These are phyloP conservation scores for Chlamydomonas asymmetrica DNA, from an alignment of 139 green algal genomes.

Conservation along the genomic window DNA sequence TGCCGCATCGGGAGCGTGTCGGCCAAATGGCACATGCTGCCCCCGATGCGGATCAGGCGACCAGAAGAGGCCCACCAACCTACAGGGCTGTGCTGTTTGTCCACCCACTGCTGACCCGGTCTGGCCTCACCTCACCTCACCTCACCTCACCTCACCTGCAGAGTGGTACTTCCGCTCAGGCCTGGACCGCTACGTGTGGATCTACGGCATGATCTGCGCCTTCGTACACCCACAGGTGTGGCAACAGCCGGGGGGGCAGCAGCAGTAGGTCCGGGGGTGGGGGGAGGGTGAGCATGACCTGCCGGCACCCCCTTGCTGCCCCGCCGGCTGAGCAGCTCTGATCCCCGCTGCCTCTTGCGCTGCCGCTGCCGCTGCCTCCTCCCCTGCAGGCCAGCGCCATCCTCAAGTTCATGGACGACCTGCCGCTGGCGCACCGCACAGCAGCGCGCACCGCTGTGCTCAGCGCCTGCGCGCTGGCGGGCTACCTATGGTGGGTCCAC, in stretches of 20 bases:
- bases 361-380: too few species aligned
- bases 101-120: background rate
- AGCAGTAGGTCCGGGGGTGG: background rate
- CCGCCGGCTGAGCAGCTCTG: background rate
- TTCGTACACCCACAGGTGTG: conserved; percentile 71
- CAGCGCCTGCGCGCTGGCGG: conserved; percentile 1
- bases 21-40: too few species aligned
- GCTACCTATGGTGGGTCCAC: conserved; percentile 41
- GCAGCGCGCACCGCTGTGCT: conserved; percentile 39
- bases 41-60: too few species aligned
- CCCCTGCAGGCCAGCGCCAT: conserved; percentile 9
- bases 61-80: background rate
- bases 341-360: background rate
- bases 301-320: too few species aligned
- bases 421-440: conserved; percentile 30
- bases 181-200: conserved; percentile 96
- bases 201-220: conserved; percentile 94
- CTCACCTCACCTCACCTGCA: conserved; percentile 20
- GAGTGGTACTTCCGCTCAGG: conserved; percentile 93
- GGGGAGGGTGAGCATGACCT: background rate
- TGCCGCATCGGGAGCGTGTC: too few species aligned
- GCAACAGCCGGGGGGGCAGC: too few species aligned
- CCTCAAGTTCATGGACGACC: conserved; percentile 64
- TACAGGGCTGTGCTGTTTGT: background rate
- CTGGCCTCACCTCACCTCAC: background rate